Percentiles rank a stretch among this genome's conserved stretches.
These are phyloP conservation scores for Dryadomyces quercivorus DNA, from an alignment of 2,329 filamentous ascomycete genomes.

Conservation along the genomic window DNA sequence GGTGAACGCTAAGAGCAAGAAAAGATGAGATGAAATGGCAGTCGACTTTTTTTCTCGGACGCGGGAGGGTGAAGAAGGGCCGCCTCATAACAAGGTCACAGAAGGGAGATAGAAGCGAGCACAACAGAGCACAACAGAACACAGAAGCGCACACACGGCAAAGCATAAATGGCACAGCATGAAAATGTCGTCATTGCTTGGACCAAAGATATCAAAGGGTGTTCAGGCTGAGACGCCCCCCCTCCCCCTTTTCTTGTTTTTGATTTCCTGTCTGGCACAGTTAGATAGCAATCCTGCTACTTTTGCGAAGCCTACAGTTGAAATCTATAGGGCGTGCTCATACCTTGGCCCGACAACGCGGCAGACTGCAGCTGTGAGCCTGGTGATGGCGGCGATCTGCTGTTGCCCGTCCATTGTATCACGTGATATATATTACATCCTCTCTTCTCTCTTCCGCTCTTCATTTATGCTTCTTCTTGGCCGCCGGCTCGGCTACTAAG, in stretches of 20 bases:
- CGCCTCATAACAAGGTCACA: not conserved
- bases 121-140: not conserved
- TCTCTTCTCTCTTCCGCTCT: not conserved
- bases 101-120: not conserved
- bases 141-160: not conserved
- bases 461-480: constrained; percentile 25
- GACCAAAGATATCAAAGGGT: not conserved
- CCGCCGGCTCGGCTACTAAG: constrained; percentile 42
- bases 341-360: too few relatives aligned
- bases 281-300: too few relatives aligned
- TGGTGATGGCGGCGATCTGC: too few relatives aligned
- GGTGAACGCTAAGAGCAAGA: not conserved
- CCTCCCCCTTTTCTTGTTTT: too few relatives aligned
- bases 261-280: too few relatives aligned
- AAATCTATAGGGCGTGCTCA: too few relatives aligned
- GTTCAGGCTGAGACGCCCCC: not conserved
- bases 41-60: too few relatives aligned
- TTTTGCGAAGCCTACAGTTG: too few relatives aligned
- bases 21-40: not conserved
- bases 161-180: not conserved
- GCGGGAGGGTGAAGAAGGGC: too few relatives aligned
- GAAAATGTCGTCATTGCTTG: not conserved
- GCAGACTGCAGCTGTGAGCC: too few relatives aligned
- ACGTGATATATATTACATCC: not conserved
- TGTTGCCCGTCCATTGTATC: not conserved